These are phyloP conservation scores for Melanogaster broomeanus DNA, from an alignment of 768 basidiomycete genomes.

Conservation along the genomic window DNA sequence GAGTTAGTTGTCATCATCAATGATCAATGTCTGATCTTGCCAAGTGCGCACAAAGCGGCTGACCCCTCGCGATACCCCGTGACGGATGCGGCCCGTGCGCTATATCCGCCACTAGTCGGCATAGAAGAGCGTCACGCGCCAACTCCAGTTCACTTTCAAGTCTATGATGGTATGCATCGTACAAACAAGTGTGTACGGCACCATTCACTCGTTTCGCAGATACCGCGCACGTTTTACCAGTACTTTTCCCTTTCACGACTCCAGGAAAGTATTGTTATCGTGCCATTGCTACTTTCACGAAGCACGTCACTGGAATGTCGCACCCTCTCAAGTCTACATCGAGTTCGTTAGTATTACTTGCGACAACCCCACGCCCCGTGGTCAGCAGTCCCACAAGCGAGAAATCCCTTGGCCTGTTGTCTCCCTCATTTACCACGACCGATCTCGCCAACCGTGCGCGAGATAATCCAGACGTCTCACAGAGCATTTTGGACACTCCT, in stretches of 20 bases:
- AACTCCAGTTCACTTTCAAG: conserved; percentile 88
- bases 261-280: conserved; percentile 82
- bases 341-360: conserved; percentile 9
- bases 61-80: conserved; percentile 70
- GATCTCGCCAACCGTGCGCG: not conserved
- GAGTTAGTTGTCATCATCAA: conserved; percentile 27
- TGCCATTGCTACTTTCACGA: conserved; percentile 71
- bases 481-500: not conserved
- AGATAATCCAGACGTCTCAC: not conserved
- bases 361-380: not conserved
- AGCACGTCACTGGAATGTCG: conserved; percentile 58
- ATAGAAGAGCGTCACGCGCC: conserved; percentile 56
- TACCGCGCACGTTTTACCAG: conserved; percentile 70
- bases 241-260: conserved; percentile 74
- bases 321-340: conserved; percentile 10
- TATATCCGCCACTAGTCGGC: conserved; percentile 59
- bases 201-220: conserved; percentile 40
- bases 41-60: conserved; percentile 89
- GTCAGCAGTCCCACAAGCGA: conserved; percentile 5
- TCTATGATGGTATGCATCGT: conserved; percentile 71
- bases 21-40: not conserved
- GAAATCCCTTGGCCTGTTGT: not conserved
- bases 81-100: conserved; percentile 40
- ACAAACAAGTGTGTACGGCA: conserved; percentile 22
- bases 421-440: conserved; percentile 6